Evolutionary conservation across 2,329 filamentous ascomycete species (phyloP), one percentile per base, ranked within the genome.

Genomic region (Alternaria novae-zelandiae): DNA sequence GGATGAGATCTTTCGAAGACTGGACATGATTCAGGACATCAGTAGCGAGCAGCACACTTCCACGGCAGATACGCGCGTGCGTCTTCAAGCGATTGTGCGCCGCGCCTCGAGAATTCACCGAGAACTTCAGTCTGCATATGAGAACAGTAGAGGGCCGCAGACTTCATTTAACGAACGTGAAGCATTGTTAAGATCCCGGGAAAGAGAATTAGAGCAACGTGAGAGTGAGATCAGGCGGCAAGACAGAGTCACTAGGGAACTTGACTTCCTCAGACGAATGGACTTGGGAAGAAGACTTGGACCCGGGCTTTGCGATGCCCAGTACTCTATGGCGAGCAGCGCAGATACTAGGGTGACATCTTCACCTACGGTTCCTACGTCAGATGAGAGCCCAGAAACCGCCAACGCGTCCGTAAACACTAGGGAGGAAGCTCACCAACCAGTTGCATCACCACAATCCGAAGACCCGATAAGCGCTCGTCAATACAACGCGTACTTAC

Each of bases 41-140:
- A 55, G 43, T 23, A 36, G 25, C 21, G 28, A 60, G 11, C 20
- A 43, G 28, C 5, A n/a, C n/a, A 44, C 51, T 20, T 26, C 30
- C n/a, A 43, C 21, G 26, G 50, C 43, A 32, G 50, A 50, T n/a
- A 56, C 44, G 15, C 41, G 50, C 10, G 28, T 55, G 13, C 50
- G 28, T 30, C 58, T 60, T n/a, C 50, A 56, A 50, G 28, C 28
- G 17, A 9, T 60, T 15, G 58, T 25, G 30, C 58, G 51, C n/a
- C 30, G 44, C 13, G 30, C 50, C 12, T 13, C n/a, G 26, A 23
- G 20, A 21, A 9, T 60, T 23, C 20, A 60, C 44, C 50, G 23
- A 46, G 49, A 32, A 11, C 49, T 54, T 6, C 36, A 54, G 20
- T 15, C 15, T 49, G 20, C 23, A 43, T 3, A 41, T 25, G 21